Conservation (phyloP, 1,284 basidiomycete genomes). For the Tilletia indica region DNA sequence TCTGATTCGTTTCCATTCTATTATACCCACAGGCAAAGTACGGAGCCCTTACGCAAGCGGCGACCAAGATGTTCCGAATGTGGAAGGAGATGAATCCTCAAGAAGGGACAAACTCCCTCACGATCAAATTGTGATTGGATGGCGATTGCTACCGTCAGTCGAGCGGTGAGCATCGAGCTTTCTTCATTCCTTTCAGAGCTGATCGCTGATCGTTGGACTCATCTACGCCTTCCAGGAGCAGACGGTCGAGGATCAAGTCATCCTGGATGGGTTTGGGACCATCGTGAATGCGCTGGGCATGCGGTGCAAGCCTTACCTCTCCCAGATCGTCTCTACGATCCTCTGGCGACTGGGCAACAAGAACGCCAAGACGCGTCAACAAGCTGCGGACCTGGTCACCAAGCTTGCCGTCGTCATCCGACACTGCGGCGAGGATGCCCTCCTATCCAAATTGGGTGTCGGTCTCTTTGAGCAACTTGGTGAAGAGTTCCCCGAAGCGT, state of each 20-base stretch:
- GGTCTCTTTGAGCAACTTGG: constrained; percentile 98
- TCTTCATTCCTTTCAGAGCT: constrained; percentile 59
- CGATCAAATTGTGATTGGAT: too few relatives aligned
- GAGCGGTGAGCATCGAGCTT: too few relatives aligned
- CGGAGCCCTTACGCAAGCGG: too few relatives aligned
- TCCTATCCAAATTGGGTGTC: constrained; percentile 91
- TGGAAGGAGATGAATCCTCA: too few relatives aligned
- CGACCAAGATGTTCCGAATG: too few relatives aligned
- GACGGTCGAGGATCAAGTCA: constrained; percentile 95
- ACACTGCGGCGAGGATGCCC: constrained; percentile 92
- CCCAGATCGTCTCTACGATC: constrained; percentile 98
- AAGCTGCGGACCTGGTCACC: constrained; percentile 93
- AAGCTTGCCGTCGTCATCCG: constrained; percentile 96
- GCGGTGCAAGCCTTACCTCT: constrained; percentile 97
- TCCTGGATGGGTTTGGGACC: constrained; percentile 97
- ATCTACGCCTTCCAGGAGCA: constrained; percentile 99
- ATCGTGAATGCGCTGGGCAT: constrained; percentile 94
- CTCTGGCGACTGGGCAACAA: constrained; percentile 99
- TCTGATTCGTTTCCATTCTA: too few relatives aligned
- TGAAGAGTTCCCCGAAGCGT: constrained; percentile 97
- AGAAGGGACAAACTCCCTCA: too few relatives aligned
- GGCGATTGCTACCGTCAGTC: too few relatives aligned
- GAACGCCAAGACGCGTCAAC: constrained; percentile 96
- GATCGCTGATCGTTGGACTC: constrained; percentile 97
- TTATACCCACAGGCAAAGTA: too few relatives aligned